These are phyloP conservation scores for Stropharia rugosoannulata DNA, from an alignment of 768 basidiomycete species.

Conservation along the genomic window DNA sequence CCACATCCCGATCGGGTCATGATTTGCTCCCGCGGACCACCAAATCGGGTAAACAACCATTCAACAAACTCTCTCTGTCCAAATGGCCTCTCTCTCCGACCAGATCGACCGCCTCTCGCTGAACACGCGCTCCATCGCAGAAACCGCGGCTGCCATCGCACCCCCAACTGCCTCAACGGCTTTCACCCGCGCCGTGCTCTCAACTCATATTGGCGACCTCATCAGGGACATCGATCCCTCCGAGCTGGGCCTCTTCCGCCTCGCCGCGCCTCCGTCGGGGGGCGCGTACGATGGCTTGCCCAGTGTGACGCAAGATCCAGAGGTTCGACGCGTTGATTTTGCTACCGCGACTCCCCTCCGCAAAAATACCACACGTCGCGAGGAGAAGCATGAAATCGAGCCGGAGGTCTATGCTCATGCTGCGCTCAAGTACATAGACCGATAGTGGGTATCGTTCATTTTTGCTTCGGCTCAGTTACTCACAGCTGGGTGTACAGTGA, in stretches of 20 bases:
- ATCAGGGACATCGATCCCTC: slow-evolving; percentile 79
- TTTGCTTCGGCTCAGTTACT: not conserved
- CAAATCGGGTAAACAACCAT: too few species aligned
- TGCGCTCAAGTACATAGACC: slow-evolving; percentile 73
- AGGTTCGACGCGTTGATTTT: slow-evolving; percentile 66
- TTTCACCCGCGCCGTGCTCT: slow-evolving; percentile 63
- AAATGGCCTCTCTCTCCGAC: slow-evolving; percentile 60
- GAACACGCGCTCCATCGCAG: slow-evolving; percentile 50
- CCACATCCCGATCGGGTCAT: too few species aligned
- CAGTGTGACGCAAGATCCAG: slow-evolving; percentile 26
- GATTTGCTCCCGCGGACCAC: too few species aligned
- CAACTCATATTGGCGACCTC: slow-evolving; percentile 65
- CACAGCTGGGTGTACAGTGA: slow-evolving; percentile 24
- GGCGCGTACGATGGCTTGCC: slow-evolving; percentile 29
- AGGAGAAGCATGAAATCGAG: slow-evolving; percentile 49
- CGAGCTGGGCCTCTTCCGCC: slow-evolving; percentile 75
- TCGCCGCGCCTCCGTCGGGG: slow-evolving; percentile 34
- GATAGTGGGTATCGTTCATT: slow-evolving; percentile 54
- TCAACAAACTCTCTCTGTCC: slow-evolving; percentile 2
- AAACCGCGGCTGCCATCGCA: slow-evolving; percentile 36
- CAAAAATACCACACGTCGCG: slow-evolving; percentile 38
- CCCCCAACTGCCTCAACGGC: slow-evolving; percentile 23
- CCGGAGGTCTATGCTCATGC: slow-evolving; percentile 78
- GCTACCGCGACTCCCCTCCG: slow-evolving; percentile 70
- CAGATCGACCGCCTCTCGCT: slow-evolving; percentile 65